These are phyloP conservation scores for Populus alba DNA, from an alignment of 345 rosid genomes.

Conservation along the genomic window DNA sequence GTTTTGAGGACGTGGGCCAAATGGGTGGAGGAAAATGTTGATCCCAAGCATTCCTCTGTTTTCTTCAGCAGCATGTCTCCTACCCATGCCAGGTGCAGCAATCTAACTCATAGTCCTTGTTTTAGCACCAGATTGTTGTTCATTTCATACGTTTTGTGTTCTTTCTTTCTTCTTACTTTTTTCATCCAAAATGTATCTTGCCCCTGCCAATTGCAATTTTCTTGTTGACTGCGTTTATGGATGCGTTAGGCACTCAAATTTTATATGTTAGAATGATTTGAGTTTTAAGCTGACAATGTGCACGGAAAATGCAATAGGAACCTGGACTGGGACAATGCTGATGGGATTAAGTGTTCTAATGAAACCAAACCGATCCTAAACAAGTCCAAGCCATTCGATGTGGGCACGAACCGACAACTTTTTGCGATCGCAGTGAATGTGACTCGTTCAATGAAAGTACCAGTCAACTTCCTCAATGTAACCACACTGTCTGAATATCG, in stretches of 20 bases:
- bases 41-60: constrained; percentile 22
- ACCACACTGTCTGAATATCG: constrained; percentile 24
- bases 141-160: neutral
- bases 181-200: neutral
- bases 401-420: constrained; percentile 20
- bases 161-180: neutral
- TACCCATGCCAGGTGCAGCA: constrained; percentile 7
- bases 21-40: constrained; percentile 23
- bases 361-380: constrained; percentile 19
- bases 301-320: constrained; percentile 1
- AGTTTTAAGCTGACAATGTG: neutral
- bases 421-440: neutral
- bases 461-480: constrained; percentile 14
- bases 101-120: neutral
- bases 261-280: neutral
- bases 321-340: constrained; percentile 22
- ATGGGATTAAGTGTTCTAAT: constrained; percentile 20
- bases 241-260: no score
- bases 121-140: neutral
- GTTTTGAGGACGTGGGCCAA: constrained; percentile 28
- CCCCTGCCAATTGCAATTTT: no score
- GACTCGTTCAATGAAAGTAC: constrained; percentile 15
- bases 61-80: constrained; percentile 29
- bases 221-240: no score
- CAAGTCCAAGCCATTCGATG: constrained; percentile 8